Evolutionary conservation across 2,329 filamentous ascomycete genomes (phyloP), one percentile per base, ranked within the genome.

Genomic region (Kalmusia sp.): DNA sequence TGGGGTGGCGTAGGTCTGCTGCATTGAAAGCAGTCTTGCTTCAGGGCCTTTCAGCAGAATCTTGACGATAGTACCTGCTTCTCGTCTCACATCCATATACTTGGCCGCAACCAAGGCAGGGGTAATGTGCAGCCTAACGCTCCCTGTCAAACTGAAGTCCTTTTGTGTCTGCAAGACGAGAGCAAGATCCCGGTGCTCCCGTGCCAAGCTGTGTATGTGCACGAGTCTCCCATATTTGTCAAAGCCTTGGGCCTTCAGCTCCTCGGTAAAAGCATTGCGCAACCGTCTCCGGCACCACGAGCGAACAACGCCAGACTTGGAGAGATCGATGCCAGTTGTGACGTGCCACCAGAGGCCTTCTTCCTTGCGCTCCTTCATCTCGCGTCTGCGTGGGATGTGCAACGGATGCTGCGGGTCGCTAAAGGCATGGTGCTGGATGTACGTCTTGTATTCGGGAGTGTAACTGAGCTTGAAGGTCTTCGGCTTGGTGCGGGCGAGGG

Each of bases 341-440:
- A 63, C 61, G 49, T 69, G 59, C 71, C 69, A 72, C 71, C 69
- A 73, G 2, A 75, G 62, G 0, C 67, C 64, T 17, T 69, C 59
- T 21, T 55, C 55, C 17, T 62, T 62, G n/a, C 62, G 59, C 22
- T 58, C 51, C 2, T 39, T 30, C 9, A 57, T 48, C 17, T 52
- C 55, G 22, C 70, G 68, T 30, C 40, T 55, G 39, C 62, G 64
- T 7, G 55, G 43, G 11, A 53, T 52, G 57, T 62, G 28, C 3
- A 73, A 61, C 9, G 71, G 70, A 34, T 74, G 69, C 24, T 60
- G 55, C 7, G 34, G 12, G 41, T 70, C 68, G 24, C 45, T 38
- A 1, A 57, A 31, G 44, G 72, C 52, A 41, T 63, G 53, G 25
- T 66, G 61, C n/a, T 46, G 12, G 48, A 63, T 57, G 39, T 67